A percentile compares a stretch with the other conserved stretches of the same genome.
Evolutionary conservation across 441 rosid species (phyloP).

Genomic region (Pelargonium fulgidum): DNA sequence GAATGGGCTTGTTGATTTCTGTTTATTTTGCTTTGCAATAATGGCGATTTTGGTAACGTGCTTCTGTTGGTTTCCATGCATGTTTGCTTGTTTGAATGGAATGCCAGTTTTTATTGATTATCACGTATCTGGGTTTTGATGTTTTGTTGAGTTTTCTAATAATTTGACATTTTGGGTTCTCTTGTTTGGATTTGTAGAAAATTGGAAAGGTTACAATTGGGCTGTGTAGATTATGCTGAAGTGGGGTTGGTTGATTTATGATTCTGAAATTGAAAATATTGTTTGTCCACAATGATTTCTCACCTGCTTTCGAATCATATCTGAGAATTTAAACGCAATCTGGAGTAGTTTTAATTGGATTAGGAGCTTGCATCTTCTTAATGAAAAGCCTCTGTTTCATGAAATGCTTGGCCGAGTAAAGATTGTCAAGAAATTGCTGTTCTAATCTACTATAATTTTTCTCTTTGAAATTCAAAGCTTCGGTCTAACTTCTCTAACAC

Average conservation of each 20-base stretch:
- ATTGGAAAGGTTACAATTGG: no score
- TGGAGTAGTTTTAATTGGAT: neutral
- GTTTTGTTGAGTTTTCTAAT: no score
- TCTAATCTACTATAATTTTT: neutral
- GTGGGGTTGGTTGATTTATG: no score
- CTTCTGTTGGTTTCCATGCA: neutral
- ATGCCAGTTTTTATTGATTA: neutral
- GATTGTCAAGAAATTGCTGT: neutral
- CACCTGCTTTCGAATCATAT: no score
- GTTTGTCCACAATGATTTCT: no score
- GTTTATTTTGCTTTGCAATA: neutral
- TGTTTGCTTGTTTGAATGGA: neutral
- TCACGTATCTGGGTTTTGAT: neutral
- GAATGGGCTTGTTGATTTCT: neutral
- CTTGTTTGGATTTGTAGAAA: no score
- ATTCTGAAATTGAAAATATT: no score
- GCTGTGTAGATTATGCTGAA: no score
- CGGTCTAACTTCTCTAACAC: neutral
- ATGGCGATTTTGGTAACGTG: conserved; percentile 12
- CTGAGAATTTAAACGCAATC: no score
- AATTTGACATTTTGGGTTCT: no score
- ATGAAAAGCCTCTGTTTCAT: neutral
- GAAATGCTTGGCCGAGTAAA: neutral
- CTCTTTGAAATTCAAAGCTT: neutral
- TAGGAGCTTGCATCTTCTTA: neutral